These are phyloP conservation scores for Tephrocybe sp. DNA, from an alignment of 768 basidiomycete species.

Conservation along the genomic window DNA sequence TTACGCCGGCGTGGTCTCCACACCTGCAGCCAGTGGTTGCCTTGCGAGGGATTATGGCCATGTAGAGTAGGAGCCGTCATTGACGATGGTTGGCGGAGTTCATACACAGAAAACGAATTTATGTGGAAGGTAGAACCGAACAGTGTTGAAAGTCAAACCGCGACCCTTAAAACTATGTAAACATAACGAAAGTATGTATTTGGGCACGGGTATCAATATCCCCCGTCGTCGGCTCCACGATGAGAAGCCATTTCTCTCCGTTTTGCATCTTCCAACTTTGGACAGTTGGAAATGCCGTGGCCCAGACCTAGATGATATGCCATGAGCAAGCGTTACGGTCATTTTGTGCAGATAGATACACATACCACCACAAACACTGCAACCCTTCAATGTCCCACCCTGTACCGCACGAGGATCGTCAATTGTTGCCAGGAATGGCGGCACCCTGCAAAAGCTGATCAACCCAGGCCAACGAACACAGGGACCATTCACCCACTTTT, in stretches of 20 bases:
- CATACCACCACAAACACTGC: constrained; percentile 92
- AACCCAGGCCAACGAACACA: constrained; percentile 1
- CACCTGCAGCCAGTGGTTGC: not conserved
- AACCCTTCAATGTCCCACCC: constrained; percentile 79
- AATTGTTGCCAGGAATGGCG: constrained; percentile 85
- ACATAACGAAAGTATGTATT: not conserved
- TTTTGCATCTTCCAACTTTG: constrained; percentile 93
- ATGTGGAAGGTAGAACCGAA: not conserved
- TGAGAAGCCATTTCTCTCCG: constrained; percentile 89
- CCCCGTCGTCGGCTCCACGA: constrained; percentile 62
- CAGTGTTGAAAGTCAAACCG: not conserved
- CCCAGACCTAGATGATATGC: constrained; percentile 65
- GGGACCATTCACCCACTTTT: constrained; percentile 63
- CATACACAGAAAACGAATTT: not conserved
- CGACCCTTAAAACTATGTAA: no score
- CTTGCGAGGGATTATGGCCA: not conserved
- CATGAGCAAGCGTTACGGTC: not conserved
- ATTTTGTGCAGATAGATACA: constrained; percentile 5
- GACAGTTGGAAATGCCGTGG: constrained; percentile 91
- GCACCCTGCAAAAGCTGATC: constrained; percentile 59
- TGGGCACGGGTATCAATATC: constrained; percentile 25
- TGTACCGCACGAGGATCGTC: constrained; percentile 87
- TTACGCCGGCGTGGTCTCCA: constrained; percentile 19
- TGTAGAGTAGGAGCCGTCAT: not conserved
- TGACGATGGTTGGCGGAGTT: not conserved